Percentiles rank a stretch among this genome's conserved stretches.
phyloP scores from a whole-genome alignment of 805 yeast genomes.

The Yarrowia porcina region DNA sequence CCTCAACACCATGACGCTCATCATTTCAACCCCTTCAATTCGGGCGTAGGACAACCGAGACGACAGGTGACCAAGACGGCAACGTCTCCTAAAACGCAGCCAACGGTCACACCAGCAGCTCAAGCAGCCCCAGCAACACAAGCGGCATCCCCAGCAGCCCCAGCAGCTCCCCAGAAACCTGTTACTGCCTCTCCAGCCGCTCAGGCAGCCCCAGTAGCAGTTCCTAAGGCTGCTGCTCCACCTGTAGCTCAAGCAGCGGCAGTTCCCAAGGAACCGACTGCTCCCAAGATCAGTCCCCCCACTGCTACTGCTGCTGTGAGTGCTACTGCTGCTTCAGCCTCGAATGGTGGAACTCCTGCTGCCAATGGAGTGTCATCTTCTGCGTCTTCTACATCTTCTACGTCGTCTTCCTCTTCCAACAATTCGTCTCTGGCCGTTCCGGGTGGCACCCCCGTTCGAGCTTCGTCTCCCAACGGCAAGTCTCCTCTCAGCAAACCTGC shows the following conservation, averaged over 20 bases:
- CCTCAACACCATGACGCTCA: not conserved
- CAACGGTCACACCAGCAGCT: not conserved
- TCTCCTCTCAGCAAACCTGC: not conserved
- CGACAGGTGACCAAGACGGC: not conserved
- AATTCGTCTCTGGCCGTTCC: not conserved
- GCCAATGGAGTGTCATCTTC: not conserved
- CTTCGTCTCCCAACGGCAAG: not conserved
- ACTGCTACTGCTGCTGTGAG: too few species aligned
- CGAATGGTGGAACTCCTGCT: not conserved
- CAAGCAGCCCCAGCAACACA: not conserved
- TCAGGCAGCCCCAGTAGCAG: not conserved
- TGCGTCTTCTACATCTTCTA: not conserved
- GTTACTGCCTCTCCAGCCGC: not conserved
- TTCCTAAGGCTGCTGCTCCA: not conserved
- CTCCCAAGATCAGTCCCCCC: not conserved
- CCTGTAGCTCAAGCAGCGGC: not conserved
- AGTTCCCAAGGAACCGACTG: not conserved
- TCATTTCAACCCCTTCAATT: conserved; percentile 22
- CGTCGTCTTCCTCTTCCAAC: not conserved
- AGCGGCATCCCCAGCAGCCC: not conserved
- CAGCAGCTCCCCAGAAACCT: not conserved
- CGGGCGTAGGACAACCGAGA: conserved; percentile 4
- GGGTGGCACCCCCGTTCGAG: not conserved
- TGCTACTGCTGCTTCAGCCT: not conserved
- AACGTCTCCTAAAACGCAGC: not conserved